A percentile compares a stretch with the other conserved stretches of the same genome.
These are phyloP conservation scores for Phycomyces blakesleeanus DNA, from an alignment of 192 early-diverging fungal genomes.

Conservation along the genomic window DNA sequence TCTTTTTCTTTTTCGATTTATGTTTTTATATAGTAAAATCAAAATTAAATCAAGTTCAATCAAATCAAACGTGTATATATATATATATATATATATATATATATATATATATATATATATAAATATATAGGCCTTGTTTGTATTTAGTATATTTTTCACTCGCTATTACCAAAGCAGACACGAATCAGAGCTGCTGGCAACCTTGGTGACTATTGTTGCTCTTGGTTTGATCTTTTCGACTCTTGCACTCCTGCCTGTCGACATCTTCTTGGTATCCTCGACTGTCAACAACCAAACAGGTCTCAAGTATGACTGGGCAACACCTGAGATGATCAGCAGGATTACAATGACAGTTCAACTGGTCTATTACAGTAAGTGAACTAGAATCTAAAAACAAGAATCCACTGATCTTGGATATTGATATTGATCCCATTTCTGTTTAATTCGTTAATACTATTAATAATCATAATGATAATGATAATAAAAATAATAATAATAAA, in stretches of 20 bases:
- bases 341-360: slow-evolving; percentile 36
- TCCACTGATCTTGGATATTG: no score
- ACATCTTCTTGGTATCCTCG: slow-evolving; percentile 57
- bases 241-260: slow-evolving; percentile 50
- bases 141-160: slow-evolving; percentile 46
- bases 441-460: no score
- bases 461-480: no score
- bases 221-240: slow-evolving; percentile 46
- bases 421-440: no score
- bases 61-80: no score
- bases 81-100: no score
- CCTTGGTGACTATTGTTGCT: slow-evolving; percentile 44
- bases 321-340: slow-evolving; percentile 39
- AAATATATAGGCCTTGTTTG: slow-evolving; percentile 34
- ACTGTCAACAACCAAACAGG: slow-evolving; percentile 48
- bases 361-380: slow-evolving; percentile 49
- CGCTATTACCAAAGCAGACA: slow-evolving; percentile 47
- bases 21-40: no score
- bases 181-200: slow-evolving; percentile 49
- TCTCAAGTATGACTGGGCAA: slow-evolving; percentile 56
- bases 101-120: slow-evolving; percentile 2
- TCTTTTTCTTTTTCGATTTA: neutral
- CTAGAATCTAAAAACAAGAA: neutral
- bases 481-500: no score
- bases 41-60: no score